Percentiles rank a stretch among this genome's conserved stretches.
Conservation (phyloP, 1,139 yeast species). For the Blastobotrys petasosporus region DNA sequence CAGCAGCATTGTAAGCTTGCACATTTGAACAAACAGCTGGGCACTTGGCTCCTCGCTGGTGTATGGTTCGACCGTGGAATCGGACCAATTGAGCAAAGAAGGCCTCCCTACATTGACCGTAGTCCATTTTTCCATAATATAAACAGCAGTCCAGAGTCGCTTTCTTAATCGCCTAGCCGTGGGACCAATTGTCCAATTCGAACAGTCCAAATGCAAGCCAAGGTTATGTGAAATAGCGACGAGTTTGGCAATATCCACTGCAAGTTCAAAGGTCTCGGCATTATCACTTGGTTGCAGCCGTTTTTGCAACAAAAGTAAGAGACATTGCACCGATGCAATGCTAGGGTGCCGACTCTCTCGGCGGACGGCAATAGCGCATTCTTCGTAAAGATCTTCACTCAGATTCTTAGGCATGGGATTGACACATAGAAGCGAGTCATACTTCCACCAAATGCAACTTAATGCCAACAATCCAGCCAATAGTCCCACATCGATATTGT, state of each 20-base stretch:
- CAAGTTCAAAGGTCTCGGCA: constrained; percentile 30
- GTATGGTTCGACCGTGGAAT: constrained; percentile 26
- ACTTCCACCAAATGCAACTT: constrained; percentile 37
- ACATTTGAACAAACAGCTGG: constrained; percentile 30
- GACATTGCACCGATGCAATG: constrained; percentile 41
- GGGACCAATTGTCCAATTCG: constrained; percentile 31
- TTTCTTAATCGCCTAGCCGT: constrained; percentile 29
- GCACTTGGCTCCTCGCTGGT: constrained; percentile 30
- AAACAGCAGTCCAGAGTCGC: constrained; percentile 35
- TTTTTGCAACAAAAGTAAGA: constrained; percentile 33
- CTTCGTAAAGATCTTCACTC: constrained; percentile 28
- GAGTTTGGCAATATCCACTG: constrained; percentile 30
- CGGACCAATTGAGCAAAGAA: constrained; percentile 23
- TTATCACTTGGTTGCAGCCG: constrained; percentile 32
- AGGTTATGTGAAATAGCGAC: constrained; percentile 32
- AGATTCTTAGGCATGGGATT: constrained; percentile 31
- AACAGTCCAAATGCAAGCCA: constrained; percentile 35
- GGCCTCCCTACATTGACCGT: constrained; percentile 33
- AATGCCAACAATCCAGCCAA: constrained; percentile 34
- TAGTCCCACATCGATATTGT: constrained; percentile 31
- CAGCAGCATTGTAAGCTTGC: constrained; percentile 29
- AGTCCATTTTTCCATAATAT: constrained; percentile 34
- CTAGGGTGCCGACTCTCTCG: constrained; percentile 36
- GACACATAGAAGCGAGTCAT: constrained; percentile 33
- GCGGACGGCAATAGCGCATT: constrained; percentile 31